A percentile compares a stretch with the other conserved stretches of the same genome.
These are phyloP conservation scores for Ophiosphaerella herpotricha DNA, from an alignment of 2,329 filamentous ascomycete species.

Conservation along the genomic window DNA sequence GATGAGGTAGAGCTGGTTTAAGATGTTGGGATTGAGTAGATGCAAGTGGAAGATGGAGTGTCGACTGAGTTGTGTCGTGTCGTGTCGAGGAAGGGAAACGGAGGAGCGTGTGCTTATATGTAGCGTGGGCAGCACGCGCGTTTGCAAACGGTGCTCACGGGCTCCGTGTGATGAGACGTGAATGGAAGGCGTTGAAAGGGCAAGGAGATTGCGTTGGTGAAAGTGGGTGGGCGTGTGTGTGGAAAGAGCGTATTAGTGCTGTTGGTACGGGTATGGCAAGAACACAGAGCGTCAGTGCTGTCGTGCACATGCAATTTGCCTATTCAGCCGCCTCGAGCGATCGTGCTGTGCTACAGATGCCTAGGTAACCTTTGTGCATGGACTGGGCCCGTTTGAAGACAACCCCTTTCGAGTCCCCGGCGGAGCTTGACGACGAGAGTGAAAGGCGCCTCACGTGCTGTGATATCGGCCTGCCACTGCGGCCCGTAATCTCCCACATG, in stretches of 20 bases:
- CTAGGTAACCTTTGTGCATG: too few relatives aligned
- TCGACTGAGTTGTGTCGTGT: constrained; percentile 11
- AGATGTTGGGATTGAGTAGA: constrained; percentile 20
- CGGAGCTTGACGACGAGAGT: constrained; percentile 1
- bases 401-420: background rate
- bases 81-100: constrained; percentile 16
- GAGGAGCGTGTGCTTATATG: constrained; percentile 18
- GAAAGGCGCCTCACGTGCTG: constrained; percentile 21
- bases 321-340: background rate
- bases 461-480: background rate
- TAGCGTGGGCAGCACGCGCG: constrained; percentile 12
- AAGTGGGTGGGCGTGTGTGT: constrained; percentile 5
- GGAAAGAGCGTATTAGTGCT: constrained; percentile 3
- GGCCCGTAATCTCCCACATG: background rate
- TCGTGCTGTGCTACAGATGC: background rate
- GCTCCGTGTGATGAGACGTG: constrained; percentile 3
- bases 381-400: background rate
- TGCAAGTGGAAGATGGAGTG: constrained; percentile 25
- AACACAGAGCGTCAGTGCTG: constrained; percentile 8
- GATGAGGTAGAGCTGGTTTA: constrained; percentile 24
- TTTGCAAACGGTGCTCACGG: constrained; percentile 12
- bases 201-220: constrained; percentile 6
- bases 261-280: constrained; percentile 3
- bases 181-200: constrained; percentile 8
- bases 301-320: constrained; percentile 6